Conservation (phyloP, 345 rosid genomes). For the Acer negundo region DNA sequence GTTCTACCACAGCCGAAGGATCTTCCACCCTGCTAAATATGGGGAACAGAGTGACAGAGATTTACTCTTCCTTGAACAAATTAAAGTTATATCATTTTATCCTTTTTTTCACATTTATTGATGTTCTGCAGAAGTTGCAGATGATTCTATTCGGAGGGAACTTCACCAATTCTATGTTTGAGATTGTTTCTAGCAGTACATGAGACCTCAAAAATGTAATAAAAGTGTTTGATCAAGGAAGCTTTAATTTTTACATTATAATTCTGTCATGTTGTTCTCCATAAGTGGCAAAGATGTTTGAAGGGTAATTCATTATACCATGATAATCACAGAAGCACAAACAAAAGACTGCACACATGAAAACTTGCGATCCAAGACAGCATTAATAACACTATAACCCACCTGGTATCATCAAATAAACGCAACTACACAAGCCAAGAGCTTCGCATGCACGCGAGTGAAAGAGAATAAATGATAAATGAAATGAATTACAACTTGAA, state of each 20-base stretch:
- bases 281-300: not conserved
- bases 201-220: constrained; percentile 12
- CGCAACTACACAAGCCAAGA: not conserved
- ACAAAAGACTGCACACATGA: not conserved
- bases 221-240: constrained; percentile 14
- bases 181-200: constrained; percentile 27
- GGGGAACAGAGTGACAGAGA: not conserved
- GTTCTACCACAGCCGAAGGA: constrained; percentile 51
- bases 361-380: not conserved
- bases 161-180: constrained; percentile 23
- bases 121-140: constrained; percentile 23
- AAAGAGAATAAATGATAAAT: not conserved
- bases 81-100: not conserved
- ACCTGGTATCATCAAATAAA: not conserved
- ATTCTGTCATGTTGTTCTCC: not conserved
- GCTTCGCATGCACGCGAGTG: no score
- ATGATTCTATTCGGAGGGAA: constrained; percentile 32
- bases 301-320: not conserved
- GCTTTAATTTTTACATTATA: not conserved
- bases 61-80: constrained; percentile 5
- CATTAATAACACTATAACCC: not conserved
- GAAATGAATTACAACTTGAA: not conserved
- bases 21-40: constrained; percentile 47
- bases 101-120: not conserved
- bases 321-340: not conserved